phyloP scores from a whole-genome alignment of 805 yeast species.

The Metschnikowia chrysomelidarum region DNA sequence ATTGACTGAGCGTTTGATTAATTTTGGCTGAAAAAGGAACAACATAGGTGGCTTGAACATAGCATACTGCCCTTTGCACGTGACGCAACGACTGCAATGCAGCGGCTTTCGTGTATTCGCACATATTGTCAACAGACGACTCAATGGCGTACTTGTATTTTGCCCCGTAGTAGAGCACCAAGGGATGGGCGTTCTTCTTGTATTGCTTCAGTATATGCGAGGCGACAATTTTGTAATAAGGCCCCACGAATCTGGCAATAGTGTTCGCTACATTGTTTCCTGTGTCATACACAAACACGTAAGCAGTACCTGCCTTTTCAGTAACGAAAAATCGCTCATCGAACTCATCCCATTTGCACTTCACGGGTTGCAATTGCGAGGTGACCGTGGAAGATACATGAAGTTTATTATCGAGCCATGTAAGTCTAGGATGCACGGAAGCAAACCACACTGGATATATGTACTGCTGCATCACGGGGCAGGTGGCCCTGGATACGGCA shows the following conservation, averaged over 20 bases:
- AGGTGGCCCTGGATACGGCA: constrained; percentile 9
- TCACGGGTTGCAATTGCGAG: constrained; percentile 3
- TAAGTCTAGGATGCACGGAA: constrained; percentile 4
- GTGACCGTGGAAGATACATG: constrained; percentile 3
- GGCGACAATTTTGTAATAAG: background rate
- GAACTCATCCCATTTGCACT: constrained; percentile 1
- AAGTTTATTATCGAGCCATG: constrained; percentile 4
- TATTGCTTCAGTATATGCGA: constrained; percentile 6
- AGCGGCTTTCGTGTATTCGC: constrained; percentile 1
- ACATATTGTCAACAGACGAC: constrained; percentile 8
- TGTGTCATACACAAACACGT: background rate
- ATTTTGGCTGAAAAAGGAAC: constrained; percentile 2
- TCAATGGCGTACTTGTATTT: constrained; percentile 12
- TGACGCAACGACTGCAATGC: constrained; percentile 4
- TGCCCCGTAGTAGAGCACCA: constrained; percentile 13
- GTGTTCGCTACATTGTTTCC: background rate
- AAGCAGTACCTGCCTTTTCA: constrained; percentile 2
- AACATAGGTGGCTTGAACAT: constrained; percentile 2
- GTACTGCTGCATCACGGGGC: constrained; percentile 10
- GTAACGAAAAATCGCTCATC: constrained; percentile 10
- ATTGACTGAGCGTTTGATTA: background rate
- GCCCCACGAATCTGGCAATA: background rate
- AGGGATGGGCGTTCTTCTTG: constrained; percentile 10
- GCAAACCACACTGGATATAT: constrained; percentile 12
- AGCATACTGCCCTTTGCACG: background rate